These are phyloP conservation scores for Boletus semigastroideus DNA, from an alignment of 1,284 basidiomycete species.

Conservation along the genomic window DNA sequence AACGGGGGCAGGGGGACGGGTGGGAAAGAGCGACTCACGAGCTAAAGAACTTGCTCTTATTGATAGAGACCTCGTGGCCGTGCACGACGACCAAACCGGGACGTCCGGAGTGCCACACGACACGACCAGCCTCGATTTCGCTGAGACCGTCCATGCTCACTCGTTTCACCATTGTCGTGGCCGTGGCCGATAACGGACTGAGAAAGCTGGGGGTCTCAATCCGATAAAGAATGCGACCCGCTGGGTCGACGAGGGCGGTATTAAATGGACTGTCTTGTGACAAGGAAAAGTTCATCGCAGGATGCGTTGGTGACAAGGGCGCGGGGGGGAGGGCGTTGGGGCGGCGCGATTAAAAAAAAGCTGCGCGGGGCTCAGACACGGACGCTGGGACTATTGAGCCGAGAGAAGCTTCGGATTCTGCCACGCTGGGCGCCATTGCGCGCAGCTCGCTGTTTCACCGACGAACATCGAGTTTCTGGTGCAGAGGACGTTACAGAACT, in stretches of 20 bases:
- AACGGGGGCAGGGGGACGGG: background rate
- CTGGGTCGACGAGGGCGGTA: slow-evolving; percentile 31
- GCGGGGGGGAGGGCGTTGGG: slow-evolving; percentile 7
- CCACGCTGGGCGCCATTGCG: slow-evolving; percentile 32
- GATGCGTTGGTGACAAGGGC: background rate
- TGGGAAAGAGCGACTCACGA: slow-evolving; percentile 23
- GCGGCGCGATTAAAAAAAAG: slow-evolving; percentile 10
- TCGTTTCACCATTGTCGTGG: slow-evolving; percentile 26
- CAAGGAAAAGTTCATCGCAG: slow-evolving; percentile 32
- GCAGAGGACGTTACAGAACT: slow-evolving; percentile 5
- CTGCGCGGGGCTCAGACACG: slow-evolving; percentile 8
- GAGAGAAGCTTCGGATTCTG: slow-evolving; percentile 34
- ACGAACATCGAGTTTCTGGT: background rate
- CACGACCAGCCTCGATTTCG: slow-evolving; percentile 27
- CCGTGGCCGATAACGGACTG: slow-evolving; percentile 5
- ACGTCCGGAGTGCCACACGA: slow-evolving; percentile 32
- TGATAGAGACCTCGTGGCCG: slow-evolving; percentile 28
- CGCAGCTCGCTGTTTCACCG: slow-evolving; percentile 4
- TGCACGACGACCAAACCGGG: slow-evolving; percentile 29
- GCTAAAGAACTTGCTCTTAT: slow-evolving; percentile 28
- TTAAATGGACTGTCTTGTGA: slow-evolving; percentile 34
- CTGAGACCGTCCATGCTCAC: slow-evolving; percentile 27
- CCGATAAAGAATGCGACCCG: slow-evolving; percentile 30
- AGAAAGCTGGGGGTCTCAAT: slow-evolving; percentile 27
- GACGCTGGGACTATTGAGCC: slow-evolving; percentile 23